Conservation (phyloP, 768 basidiomycete species). For the Psilocybe tampanensis region DNA sequence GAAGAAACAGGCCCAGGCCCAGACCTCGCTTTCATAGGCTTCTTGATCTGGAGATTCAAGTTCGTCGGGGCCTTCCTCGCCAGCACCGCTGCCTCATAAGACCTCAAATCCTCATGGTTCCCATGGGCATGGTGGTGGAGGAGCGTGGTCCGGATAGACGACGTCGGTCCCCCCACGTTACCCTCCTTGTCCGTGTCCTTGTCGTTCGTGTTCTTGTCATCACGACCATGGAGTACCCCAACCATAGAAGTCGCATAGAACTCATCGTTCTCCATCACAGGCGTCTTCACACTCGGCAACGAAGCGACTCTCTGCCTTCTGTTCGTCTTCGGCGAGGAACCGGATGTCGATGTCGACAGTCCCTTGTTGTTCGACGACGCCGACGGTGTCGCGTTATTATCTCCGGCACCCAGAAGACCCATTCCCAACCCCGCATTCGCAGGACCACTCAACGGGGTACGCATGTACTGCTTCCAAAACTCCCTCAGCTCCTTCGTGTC, state of each 20-base stretch:
- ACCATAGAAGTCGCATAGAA: constrained; percentile 4
- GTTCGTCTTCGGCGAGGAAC: constrained; percentile 4
- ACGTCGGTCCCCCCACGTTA: constrained; percentile 28
- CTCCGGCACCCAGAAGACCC: neutral
- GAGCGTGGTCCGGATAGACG: constrained; percentile 41
- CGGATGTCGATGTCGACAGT: constrained; percentile 4
- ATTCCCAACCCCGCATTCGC: neutral
- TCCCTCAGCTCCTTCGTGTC: constrained; percentile 57
- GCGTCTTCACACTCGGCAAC: constrained; percentile 71
- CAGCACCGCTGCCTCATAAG: constrained; percentile 76
- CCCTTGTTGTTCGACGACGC: neutral
- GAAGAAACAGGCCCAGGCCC: constrained; percentile 1
- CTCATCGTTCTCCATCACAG: constrained; percentile 39
- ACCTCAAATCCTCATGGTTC: constrained; percentile 59
- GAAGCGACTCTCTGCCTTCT: constrained; percentile 62
- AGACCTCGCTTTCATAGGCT: constrained; percentile 17
- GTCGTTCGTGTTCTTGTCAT: constrained; percentile 5
- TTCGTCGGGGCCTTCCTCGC: constrained; percentile 65
- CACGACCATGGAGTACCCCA: neutral
- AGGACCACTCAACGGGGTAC: constrained; percentile 53
- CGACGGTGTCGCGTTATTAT: no score
- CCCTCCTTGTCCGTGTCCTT: constrained; percentile 18
- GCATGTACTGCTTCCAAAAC: constrained; percentile 77
- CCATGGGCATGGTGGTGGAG: no score
- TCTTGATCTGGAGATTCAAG: constrained; percentile 55